Conservation (phyloP, 495 filamentous ascomycete species). For the Tuber brumale region DNA sequence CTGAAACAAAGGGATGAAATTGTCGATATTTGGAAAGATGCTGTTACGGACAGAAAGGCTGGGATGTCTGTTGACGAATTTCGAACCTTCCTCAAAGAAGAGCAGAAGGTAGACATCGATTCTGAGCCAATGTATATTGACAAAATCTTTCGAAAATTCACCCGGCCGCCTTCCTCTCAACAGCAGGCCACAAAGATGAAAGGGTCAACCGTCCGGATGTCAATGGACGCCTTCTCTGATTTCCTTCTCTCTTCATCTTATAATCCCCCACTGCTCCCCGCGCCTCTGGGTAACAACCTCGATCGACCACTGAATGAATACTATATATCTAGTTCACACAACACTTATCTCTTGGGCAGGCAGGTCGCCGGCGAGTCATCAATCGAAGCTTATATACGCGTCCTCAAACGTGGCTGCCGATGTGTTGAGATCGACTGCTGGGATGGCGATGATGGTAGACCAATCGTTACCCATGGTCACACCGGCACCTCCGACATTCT, state of each 20-base stretch:
- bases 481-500: conserved; percentile 79
- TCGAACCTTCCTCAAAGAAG: conserved; percentile 61
- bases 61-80: conserved; percentile 70
- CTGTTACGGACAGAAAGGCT: conserved; percentile 49
- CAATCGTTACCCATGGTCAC: conserved; percentile 82
- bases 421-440: conserved; percentile 98
- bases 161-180: conserved; percentile 57
- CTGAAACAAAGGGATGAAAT: conserved; percentile 82
- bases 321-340: conserved; percentile 97
- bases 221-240: conserved; percentile 62
- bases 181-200: conserved; percentile 43
- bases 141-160: conserved; percentile 64
- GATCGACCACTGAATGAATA: conserved; percentile 91
- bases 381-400: conserved; percentile 85
- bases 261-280: conserved; percentile 39
- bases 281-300: conserved; percentile 45
- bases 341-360: conserved; percentile 87
- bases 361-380: conserved; percentile 86
- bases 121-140: conserved; percentile 61
- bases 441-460: conserved; percentile 81
- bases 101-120: conserved; percentile 70
- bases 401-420: conserved; percentile 80
- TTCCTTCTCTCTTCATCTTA: conserved; percentile 61
- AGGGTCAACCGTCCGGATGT: conserved; percentile 51
- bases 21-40: conserved; percentile 56